Base-by-base conservation (phyloP, 495 filamentous ascomycete genomes). In the Penicillium pulvis region DNA sequence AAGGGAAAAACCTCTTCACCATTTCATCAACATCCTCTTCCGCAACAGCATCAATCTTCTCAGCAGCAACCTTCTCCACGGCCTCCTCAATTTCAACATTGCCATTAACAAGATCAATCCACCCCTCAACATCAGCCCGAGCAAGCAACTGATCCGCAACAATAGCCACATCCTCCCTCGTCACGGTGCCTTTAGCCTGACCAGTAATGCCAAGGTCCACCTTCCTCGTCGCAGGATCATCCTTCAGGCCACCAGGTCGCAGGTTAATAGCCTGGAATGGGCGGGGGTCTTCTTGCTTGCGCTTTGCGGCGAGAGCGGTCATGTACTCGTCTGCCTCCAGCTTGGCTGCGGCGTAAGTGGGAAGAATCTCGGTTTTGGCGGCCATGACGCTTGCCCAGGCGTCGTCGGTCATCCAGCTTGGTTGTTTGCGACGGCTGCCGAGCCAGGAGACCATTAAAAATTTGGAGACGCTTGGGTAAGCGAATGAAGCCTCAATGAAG, bases 371-470 rank as follows among this genome's bases (percentile, higher is more conserved):
- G 11, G 73, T 70, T 65, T 85, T 88, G 10, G 75, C 71, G 51
- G 82, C 69, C 16, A 79, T 68, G 0, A 81, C 72, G 4, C 69
- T 64, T 2, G 71, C 71, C 82, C 86, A 88, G 30, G 79, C 74
- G 16, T 78, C 80, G 19, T 86, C 83, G n/a, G 73, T 64, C 81
- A 87, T 90, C 89, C 90, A 94, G 20, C 75, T 59, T 0, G 91
- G 85, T 30, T 79, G 75, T 8, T 65, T 70, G 14, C 79, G 76
- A 24, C 89, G 85, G 39, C 81, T 85, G 6, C 78, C 80, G 17
- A 87, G 64, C 71, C 87, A 88, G 2, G 88, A 91, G 16, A 94
- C 75, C 58, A 92, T 79, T 20, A 96, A 76, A 72, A 93, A 92
- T 60, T 88, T 91, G 17, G 75, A 86, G 30, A 95, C 73, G 7